These are phyloP conservation scores for Brassica hybrid DNA, from an alignment of 441 rosid genomes.

Conservation along the genomic window DNA sequence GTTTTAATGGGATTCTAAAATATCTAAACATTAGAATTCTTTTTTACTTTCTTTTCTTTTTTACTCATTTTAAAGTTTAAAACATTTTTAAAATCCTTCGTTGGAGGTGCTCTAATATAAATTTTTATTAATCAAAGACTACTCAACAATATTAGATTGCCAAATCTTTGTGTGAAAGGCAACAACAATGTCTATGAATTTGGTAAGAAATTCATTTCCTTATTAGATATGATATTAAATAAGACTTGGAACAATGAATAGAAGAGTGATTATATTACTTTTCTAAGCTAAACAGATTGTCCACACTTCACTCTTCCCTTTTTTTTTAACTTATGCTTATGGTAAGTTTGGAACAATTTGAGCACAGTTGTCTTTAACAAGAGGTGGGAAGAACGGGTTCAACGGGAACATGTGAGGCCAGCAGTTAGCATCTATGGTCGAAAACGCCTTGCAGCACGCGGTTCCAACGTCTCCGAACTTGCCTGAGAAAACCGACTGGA, in stretches of 20 bases:
- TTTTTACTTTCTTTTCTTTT: no score
- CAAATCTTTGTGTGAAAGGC: neutral
- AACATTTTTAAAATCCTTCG: no score
- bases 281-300: neutral
- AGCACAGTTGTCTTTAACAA: neutral
- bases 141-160: no score
- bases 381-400: conserved; percentile 14
- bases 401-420: conserved; percentile 9
- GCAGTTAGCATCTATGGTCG: conserved; percentile 1
- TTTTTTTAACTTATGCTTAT: neutral
- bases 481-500: neutral
- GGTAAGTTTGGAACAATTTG: neutral
- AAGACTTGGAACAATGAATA: neutral
- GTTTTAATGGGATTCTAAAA: no score
- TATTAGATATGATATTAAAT: neutral
- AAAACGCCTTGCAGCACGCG: neutral
- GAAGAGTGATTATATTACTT: neutral
- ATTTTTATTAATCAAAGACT: no score
- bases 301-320: neutral
- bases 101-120: no score
- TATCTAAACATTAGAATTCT: no score
- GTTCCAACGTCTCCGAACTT: conserved; percentile 6
- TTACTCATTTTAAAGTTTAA: no score
- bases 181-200: neutral
- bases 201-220: neutral